Base-by-base conservation (phyloP, 495 filamentous ascomycete genomes). In the Podospora anserina region DNA sequence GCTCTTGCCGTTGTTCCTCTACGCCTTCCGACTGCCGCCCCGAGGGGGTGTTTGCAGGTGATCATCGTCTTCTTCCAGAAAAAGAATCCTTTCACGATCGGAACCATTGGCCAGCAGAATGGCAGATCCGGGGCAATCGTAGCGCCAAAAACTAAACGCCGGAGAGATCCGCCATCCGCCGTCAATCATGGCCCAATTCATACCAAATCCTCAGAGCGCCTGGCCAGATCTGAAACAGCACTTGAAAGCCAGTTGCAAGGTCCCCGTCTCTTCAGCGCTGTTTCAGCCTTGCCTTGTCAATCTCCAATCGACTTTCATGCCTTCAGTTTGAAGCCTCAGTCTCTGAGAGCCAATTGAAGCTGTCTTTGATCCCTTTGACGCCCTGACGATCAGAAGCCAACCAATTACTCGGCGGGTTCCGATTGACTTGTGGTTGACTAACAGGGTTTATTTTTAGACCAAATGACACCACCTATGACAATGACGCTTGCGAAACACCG, bases 81-180 rank as follows among this genome's bases (percentile, higher is more conserved):
- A 49, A 49, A 13, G 15, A 16, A 49, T 49, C 9, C 39, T 49
- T 49, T 16, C 7, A 49, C 5, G 39, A 49, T 49, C 39, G 39
- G 39, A 16, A 13, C 13, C 39, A 49, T 13, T 49, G 7, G 39
- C 39, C 39, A 49, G 13, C 39, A 13, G 13, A 49, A 49, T 11
- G 39, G 39, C 39, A 49, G 39, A 49, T 49, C 39, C 39, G 13
- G 39, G 11, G 13, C 39, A 56, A 27, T 19, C 56, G 13, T 15
- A 49, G n/a, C 53, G n/a, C 39, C 63, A 5, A 59, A 27, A 62
- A 0, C 49, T 64, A 59, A 34, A 65, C 63, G 62, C 67, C 57
- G 63, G 62, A 65, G 62, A 69, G 39, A 15, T 65, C 67, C 67
- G 67, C 32, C 16, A 61, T 26, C 26, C 56, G 63, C 68, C 49